These are phyloP conservation scores for Mediolabrus comicus DNA, from an alignment of 108 stramenopile genomes.

Conservation along the genomic window DNA sequence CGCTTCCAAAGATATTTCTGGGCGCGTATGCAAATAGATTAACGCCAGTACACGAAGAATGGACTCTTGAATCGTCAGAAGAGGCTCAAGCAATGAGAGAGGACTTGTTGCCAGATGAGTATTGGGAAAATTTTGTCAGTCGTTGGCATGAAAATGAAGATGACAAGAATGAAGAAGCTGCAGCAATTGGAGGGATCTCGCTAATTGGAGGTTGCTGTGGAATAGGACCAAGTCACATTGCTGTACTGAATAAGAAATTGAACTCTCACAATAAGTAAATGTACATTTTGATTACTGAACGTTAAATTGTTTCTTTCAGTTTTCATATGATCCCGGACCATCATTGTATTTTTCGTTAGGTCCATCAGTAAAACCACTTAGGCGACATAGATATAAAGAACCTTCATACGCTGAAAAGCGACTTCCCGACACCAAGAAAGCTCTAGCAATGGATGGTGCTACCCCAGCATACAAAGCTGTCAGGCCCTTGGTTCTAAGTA, in stretches of 20 bases:
- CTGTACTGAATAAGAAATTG: conserved; percentile 17
- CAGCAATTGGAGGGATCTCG: conserved; percentile 30
- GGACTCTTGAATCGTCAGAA: conserved; percentile 71
- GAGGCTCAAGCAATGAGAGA: conserved; percentile 74
- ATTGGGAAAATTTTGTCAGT: conserved; percentile 68
- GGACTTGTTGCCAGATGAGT: conserved; percentile 63
- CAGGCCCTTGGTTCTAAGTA: conserved; percentile 68
- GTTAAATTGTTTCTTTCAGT: no score
- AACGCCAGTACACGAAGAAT: conserved; percentile 65
- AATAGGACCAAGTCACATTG: conserved; percentile 75
- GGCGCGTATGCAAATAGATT: conserved; percentile 87
- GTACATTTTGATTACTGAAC: no score
- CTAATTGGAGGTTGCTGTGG: conserved; percentile 90
- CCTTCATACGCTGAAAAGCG: conserved; percentile 90
- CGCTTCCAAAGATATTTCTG: conserved; percentile 40
- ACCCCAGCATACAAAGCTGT: conserved; percentile 86
- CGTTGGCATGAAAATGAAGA: conserved; percentile 44
- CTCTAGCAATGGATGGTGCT: conserved; percentile 74
- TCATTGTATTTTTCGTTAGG: conserved; percentile 14
- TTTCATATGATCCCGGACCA: conserved; percentile 23
- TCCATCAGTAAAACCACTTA: conserved; percentile 29
- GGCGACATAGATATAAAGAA: conserved; percentile 65
- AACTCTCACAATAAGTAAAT: background rate
- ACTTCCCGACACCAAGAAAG: conserved; percentile 88
- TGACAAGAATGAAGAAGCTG: conserved; percentile 9